Evolutionary conservation across 352 stramenopile species (phyloP).

Genomic region (Phytophthora vignae): DNA sequence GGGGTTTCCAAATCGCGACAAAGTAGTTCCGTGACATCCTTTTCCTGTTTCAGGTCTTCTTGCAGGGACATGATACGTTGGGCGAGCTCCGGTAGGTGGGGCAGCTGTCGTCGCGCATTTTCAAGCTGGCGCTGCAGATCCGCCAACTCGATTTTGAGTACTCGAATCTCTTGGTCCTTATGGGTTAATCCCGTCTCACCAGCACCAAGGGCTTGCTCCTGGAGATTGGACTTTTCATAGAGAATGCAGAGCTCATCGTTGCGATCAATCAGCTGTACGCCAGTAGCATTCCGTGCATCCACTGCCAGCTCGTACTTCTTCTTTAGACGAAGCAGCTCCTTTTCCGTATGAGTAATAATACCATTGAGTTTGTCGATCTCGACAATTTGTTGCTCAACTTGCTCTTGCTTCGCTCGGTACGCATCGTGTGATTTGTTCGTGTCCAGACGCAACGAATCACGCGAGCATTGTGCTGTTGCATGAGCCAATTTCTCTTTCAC

Average conservation of each 20-base stretch:
- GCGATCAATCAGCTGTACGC: slow-evolving; percentile 94
- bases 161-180: slow-evolving; percentile 83
- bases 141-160: slow-evolving; percentile 83
- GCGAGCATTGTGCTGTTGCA: slow-evolving; percentile 86
- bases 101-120: slow-evolving; percentile 76
- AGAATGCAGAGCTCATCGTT: slow-evolving; percentile 97
- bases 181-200: slow-evolving; percentile 83
- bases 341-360: slow-evolving; percentile 93
- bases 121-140: slow-evolving; percentile 88
- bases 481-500: slow-evolving; percentile 92
- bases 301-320: slow-evolving; percentile 91
- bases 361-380: slow-evolving; percentile 96
- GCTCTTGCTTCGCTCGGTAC: slow-evolving; percentile 91
- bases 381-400: slow-evolving; percentile 95
- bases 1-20: slow-evolving; percentile 93
- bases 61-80: slow-evolving; percentile 84
- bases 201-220: slow-evolving; percentile 85
- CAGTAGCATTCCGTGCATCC: slow-evolving; percentile 88
- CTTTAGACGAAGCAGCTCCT: slow-evolving; percentile 94
- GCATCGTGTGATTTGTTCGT: slow-evolving; percentile 91
- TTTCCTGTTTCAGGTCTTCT: slow-evolving; percentile 86
- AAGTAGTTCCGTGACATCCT: slow-evolving; percentile 89
- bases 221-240: slow-evolving; percentile 94
- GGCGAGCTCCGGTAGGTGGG: slow-evolving; percentile 81
- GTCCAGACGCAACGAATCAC: slow-evolving; percentile 90